Base-by-base conservation (phyloP, 192 early-diverging fungal species). In the Coemansia sp. region DNA sequence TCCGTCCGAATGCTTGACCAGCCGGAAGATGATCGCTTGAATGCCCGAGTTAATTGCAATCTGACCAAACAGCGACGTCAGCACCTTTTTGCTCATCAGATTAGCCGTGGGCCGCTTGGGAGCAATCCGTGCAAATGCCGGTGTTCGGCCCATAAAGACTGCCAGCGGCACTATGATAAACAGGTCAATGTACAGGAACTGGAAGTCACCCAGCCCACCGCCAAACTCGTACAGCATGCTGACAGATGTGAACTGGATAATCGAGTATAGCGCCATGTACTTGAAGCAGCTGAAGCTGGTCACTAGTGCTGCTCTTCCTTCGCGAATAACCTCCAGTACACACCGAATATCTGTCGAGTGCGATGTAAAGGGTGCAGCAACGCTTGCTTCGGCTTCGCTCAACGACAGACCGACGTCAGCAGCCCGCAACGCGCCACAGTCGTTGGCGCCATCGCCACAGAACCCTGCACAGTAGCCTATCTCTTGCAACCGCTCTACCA, bases 381-480 rank as follows among this genome's bases (percentile, higher is more conserved):
- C 96, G 41, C 90, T 93, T 2, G 96, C 93, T 62, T 99, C 97
- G 4, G 96, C 97, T 54, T 98, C 95, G 11, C 92, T 94, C 44
- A 99, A 81, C 10, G 93, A 96, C 15, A 99, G 79, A 0, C 97
- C 97, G 41, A 96, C 90, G 69, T 99, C 97, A 15, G 92, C 96
- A 0, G 90, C 88, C 51, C 96, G 92, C 11, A 99, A 77, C 3
- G 97, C 97, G 15, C 94, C 93, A 77, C 92, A 93, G 69, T 99
- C 97, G 58, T 99, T 99, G 15, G 97, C 94, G 9, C 97, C 97
- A 65, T 99, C 97, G n/a, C 97, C 97, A 65, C 94, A 97, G 69
- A 99, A 99, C 0, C 93, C 92, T 21, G 92, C 88, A 60, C 88
- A 93, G 76, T 98, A 95, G 11, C 89, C 94, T 21, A 97, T 82